Evolutionary conservation across 2,329 filamentous ascomycete species (phyloP), one percentile per base, ranked within the genome.

Genomic region (Aspergillus vadensis): DNA sequence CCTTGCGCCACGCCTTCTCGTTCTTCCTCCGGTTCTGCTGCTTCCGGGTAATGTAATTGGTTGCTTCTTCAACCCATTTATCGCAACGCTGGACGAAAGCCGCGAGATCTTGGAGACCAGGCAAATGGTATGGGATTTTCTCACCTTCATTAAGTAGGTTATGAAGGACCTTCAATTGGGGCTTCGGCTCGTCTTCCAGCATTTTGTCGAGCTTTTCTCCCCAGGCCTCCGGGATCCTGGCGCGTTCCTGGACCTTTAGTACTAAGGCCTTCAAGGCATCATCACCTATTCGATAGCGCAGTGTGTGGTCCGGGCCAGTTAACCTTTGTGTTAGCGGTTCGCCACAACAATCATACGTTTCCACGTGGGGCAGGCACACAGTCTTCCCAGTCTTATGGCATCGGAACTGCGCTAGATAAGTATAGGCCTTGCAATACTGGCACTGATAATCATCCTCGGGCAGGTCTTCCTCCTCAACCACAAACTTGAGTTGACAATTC

Each of bases 41-140:
- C 80, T 99, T 99, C 69, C 95, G 91, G 61, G 95, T 93, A 71
- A 93, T 97, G 81, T 96, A 99, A 73, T 91, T 93, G 71, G 91
- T 95, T 66, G 95, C 95, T 79, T 98, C 94, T 71, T 98, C 95
- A 64, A 97, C 92, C 91, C 96, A 97, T 74, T 96, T 92, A 76
- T 97, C 96, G 81, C 95, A 98, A 71, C 91, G 89, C 69, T 97
- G 92, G 75, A 99, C 95, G 79, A 96, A 99, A 67, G 89, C 86
- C 77, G 88, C 90, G 68, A 99, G 84, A 69, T 91, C 86, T 69
- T 90, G 85, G 64, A 99, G 84, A 64, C 92, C 93, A 66, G 88
- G 87, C 63, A 99, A 85, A 60, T 92, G 89, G 82, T 91, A 96
- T 60, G 94, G 92, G 71, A 99, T 97, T 77, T 92, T 93, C 80